Evolutionary conservation across 2,329 filamentous ascomycete species (phyloP), one percentile per base, ranked within the genome.

Genomic region (Penicillium concentricum): DNA sequence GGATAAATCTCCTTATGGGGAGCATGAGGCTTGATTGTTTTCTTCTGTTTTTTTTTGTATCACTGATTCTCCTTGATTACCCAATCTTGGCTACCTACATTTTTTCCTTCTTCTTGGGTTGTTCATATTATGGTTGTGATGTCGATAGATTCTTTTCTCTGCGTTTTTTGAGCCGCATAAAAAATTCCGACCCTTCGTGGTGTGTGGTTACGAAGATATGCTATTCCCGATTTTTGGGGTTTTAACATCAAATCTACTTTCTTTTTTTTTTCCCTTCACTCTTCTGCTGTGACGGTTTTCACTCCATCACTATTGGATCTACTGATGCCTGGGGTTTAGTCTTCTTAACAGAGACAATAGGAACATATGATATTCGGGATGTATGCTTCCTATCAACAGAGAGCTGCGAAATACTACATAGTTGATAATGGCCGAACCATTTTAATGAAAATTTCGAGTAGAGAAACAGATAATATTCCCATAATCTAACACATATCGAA

Each of bases 1-100:
- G 46, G 39, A 52, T 18, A 56, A 46, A 20, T 52, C 54, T 34
- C 54, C 47, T 16, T 56, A 56, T 46, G 54, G 34, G 6, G 48
- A 52, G 15, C 34, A 22, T 52, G 42, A 41, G n/a, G 10, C 42
- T 20, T 56, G 42, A 39, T 50, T 2, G 20, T 24, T 39, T 15
- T 46, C 22, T 38, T 8, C 2, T 28, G 15, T 4, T n/a, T 37
- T 51, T 16, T 10, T 30, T 53, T 32, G 30, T 20, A 16, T 8
- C 5, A 6, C 22, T 38, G 15, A 12, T 9, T 22, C 9, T 42
- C n/a, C 10, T 24, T 30, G 22, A 20, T 42, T 20, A 20, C 16
- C 6, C 20, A 15, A 18, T 34, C 20, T 24, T 45, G 26, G 38
- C 15, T 32, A 26, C n/a, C 16, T 26, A 10, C n/a, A 8, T 26